A percentile compares a stretch with the other conserved stretches of the same genome.
phyloP scores from a whole-genome alignment of 164 flowering plant species.

The Tetracentron sinense region DNA sequence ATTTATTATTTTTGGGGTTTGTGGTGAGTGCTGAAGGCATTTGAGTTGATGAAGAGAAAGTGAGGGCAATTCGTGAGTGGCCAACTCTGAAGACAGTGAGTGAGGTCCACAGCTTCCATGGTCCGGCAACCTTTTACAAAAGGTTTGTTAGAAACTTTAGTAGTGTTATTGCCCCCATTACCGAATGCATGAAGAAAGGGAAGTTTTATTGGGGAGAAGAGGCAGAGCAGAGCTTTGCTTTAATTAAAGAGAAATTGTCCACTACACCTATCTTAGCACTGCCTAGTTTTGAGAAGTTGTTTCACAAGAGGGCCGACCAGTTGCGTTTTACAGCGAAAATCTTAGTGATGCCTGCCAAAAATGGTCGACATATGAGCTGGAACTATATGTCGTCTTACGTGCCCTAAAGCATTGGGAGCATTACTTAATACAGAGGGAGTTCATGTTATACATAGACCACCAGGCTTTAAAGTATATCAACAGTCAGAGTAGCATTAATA shows the following conservation, averaged over 20 bases:
- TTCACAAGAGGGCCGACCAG: background rate
- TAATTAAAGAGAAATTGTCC: background rate
- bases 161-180: background rate
- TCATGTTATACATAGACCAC: conserved; percentile 7
- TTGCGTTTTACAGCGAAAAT: conserved; percentile 5
- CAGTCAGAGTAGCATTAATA: background rate
- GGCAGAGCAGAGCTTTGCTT: background rate
- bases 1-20: background rate
- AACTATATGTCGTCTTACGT: background rate
- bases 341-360: background rate
- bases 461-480: conserved; percentile 4
- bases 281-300: background rate
- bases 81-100: background rate
- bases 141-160: background rate
- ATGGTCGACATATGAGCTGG: conserved; percentile 3
- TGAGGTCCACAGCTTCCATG: conserved; percentile 4
- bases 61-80: background rate
- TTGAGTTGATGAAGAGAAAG: background rate
- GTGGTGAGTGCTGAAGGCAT: background rate
- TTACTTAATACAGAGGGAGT: background rate
- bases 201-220: background rate
- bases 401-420: background rate
- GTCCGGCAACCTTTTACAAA: background rate
- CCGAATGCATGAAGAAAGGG: background rate
- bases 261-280: background rate